Evolutionary conservation across 306 rosid species (phyloP).

Genomic region (Styphnolobium japonicum): DNA sequence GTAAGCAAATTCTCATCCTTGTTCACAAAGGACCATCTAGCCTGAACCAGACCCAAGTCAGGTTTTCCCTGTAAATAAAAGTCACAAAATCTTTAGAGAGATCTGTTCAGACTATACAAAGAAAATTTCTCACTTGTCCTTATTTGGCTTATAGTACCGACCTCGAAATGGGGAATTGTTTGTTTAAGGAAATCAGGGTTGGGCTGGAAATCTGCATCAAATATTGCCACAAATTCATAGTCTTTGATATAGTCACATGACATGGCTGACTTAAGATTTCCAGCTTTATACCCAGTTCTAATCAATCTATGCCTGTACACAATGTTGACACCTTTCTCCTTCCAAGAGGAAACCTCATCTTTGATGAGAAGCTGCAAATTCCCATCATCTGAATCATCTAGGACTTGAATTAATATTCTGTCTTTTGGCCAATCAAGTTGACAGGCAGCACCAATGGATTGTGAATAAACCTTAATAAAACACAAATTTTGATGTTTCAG

Average conservation of each 20-base stretch:
- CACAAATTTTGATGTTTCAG: not conserved
- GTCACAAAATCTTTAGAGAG: not conserved
- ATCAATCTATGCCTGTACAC: slow-evolving; percentile 85
- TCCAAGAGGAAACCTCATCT: slow-evolving; percentile 77
- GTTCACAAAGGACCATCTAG: slow-evolving; percentile 94
- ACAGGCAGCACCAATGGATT: slow-evolving; percentile 86
- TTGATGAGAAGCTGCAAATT: slow-evolving; percentile 67
- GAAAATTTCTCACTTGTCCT: not conserved
- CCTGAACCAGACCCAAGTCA: slow-evolving; percentile 90
- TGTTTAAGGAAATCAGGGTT: slow-evolving; percentile 87
- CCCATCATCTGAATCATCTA: slow-evolving; percentile 89
- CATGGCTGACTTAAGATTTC: slow-evolving; percentile 97
- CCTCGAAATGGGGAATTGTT: slow-evolving; percentile 94
- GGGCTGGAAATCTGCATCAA: slow-evolving; percentile 96
- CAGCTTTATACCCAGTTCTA: slow-evolving; percentile 97
- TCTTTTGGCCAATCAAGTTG: slow-evolving; percentile 96
- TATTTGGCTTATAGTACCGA: slow-evolving; percentile 27
- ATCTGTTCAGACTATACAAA: not conserved
- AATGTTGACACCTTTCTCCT: slow-evolving; percentile 78
- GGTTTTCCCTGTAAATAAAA: slow-evolving; percentile 73
- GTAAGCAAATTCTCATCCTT: slow-evolving; percentile 92
- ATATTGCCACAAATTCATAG: slow-evolving; percentile 86
- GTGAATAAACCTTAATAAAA: slow-evolving; percentile 67
- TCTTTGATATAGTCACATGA: slow-evolving; percentile 84
- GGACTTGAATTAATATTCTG: slow-evolving; percentile 78